These are phyloP conservation scores for Homolaphlyctis polyrhiza DNA, from an alignment of 371 early-diverging fungal species.

Conservation along the genomic window DNA sequence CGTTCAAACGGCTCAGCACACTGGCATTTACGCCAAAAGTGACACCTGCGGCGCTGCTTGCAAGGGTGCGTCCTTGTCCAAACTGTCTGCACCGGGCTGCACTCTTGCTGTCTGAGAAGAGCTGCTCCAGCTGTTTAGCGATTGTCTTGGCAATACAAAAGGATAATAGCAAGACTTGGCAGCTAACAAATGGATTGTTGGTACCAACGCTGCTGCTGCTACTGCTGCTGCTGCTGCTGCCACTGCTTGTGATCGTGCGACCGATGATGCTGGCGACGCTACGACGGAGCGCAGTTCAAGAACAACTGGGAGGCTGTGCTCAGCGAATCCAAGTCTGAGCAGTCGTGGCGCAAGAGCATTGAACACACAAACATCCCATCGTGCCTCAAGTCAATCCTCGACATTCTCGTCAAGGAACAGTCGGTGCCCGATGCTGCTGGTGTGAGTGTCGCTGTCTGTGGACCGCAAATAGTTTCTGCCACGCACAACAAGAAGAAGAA, in stretches of 20 bases:
- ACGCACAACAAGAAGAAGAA: too few relatives aligned
- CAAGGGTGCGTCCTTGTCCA: background rate
- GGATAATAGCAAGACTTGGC: background rate
- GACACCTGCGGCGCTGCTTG: background rate
- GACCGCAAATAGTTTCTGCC: background rate
- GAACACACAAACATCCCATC: conserved; percentile 75
- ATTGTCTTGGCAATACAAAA: background rate
- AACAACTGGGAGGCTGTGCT: background rate
- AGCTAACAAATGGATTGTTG: background rate
- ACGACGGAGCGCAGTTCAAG: background rate
- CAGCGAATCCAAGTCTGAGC: conserved; percentile 9
- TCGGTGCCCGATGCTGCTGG: conserved; percentile 19
- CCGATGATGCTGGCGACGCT: background rate
- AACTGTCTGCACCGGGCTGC: too few relatives aligned
- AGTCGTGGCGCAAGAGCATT: conserved; percentile 41
- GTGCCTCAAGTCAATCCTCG: conserved; percentile 76
- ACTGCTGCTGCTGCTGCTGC: too few relatives aligned
- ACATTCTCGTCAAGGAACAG: conserved; percentile 88
- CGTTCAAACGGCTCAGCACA: background rate
- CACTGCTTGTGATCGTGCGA: background rate
- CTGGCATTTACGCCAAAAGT: background rate
- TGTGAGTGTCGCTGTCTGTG: background rate
- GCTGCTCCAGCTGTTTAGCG: too few relatives aligned
- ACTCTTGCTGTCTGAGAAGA: too few relatives aligned
- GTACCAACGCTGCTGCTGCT: too few relatives aligned